phyloP scores from a whole-genome alignment of 106 monocot genomes.

The Dactylorhiza incarnata region DNA sequence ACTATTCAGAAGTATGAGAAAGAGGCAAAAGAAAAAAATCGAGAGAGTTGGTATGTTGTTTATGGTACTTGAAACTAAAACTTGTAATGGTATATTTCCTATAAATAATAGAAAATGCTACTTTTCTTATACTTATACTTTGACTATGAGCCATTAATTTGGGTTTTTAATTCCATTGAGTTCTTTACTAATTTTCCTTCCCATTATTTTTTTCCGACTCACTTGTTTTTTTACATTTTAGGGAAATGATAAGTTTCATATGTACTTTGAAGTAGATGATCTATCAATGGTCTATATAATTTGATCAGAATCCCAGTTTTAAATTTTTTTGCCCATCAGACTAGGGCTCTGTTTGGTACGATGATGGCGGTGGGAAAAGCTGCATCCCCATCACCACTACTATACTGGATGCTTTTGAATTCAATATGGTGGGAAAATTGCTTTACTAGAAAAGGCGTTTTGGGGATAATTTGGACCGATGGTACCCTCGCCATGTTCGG shows the following conservation, averaged over 20 bases:
- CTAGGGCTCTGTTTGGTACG: neutral
- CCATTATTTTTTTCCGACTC: neutral
- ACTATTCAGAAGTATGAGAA: conserved; percentile 98
- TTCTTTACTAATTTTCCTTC: neutral
- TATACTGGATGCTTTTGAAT: too few species aligned
- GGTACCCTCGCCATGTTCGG: too few species aligned
- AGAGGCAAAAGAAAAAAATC: conserved; percentile 97
- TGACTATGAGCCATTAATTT: neutral
- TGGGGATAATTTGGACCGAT: too few species aligned
- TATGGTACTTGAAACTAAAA: neutral
- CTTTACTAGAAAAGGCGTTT: too few species aligned
- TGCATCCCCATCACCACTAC: too few species aligned
- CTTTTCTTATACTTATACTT: neutral
- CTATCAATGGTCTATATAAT: neutral
- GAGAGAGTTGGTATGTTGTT: conserved; percentile 80
- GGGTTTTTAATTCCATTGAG: neutral
- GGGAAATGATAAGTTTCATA: neutral
- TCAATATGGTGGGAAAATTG: too few species aligned
- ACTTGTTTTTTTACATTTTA: neutral
- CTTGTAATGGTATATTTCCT: neutral
- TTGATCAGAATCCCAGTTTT: neutral
- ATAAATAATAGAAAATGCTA: neutral
- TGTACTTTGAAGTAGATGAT: neutral
- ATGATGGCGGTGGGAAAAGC: too few species aligned
- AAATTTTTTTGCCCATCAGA: neutral